These are phyloP conservation scores for Rhodosporidiobolus odoratus DNA, from an alignment of 768 basidiomycete genomes.

Conservation along the genomic window DNA sequence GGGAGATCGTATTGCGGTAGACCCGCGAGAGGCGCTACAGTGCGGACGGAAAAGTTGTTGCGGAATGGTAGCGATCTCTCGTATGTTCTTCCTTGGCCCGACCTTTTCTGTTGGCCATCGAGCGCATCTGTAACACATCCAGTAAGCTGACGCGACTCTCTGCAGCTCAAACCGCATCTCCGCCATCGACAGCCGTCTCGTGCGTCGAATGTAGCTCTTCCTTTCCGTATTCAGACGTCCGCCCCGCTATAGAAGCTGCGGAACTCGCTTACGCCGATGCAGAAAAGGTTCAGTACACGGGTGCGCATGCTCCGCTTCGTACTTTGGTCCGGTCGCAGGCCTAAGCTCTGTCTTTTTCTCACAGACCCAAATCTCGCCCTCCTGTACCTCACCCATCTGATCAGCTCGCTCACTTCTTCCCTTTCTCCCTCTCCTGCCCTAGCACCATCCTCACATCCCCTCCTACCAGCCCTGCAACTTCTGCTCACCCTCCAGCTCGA, in stretches of 20 bases:
- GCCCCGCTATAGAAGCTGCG: neutral
- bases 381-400: neutral
- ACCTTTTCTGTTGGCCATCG: neutral
- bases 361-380: neutral
- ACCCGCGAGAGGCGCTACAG: constrained; percentile 63
- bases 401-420: neutral
- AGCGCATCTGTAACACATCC: too few relatives aligned
- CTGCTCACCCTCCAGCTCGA: constrained; percentile 49
- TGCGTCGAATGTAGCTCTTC: neutral
- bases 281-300: constrained; percentile 19
- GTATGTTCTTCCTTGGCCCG: constrained; percentile 3
- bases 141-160: accelerated
- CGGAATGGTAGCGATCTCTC: constrained; percentile 7
- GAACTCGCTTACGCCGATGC: neutral
- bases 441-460: constrained; percentile 74
- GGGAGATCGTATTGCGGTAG: constrained; percentile 46
- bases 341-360: neutral
- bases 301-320: neutral
- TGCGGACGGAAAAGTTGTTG: constrained; percentile 48
- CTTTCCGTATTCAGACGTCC: neutral
- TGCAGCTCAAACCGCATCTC: neutral
- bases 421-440: neutral
- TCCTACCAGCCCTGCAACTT: neutral
- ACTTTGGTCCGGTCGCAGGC: neutral
- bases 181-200: neutral